Conservation (phyloP, 257 asterid species). For the Cynanchum wilfordii region DNA sequence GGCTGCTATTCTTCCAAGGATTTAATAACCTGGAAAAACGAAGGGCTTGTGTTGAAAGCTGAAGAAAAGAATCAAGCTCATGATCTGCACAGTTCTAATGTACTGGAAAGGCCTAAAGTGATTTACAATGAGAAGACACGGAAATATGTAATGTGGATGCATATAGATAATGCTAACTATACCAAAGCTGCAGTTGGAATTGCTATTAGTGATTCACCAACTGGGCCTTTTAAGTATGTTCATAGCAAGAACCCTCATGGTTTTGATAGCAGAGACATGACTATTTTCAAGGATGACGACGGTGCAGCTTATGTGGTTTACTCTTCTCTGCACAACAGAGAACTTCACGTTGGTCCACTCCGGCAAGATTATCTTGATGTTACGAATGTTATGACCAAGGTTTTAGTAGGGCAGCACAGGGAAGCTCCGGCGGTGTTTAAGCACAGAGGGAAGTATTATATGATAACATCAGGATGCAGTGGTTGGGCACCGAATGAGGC, state of each 20-base stretch:
- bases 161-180: constrained; percentile 52
- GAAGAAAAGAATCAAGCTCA: constrained; percentile 33
- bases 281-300: constrained; percentile 57
- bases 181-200: constrained; percentile 59
- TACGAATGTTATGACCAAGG: constrained; percentile 25
- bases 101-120: constrained; percentile 74
- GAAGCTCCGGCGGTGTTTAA: constrained; percentile 80
- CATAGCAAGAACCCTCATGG: constrained; percentile 57
- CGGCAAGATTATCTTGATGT: constrained; percentile 39
- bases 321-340: constrained; percentile 54
- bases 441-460: constrained; percentile 42
- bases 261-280: constrained; percentile 69
- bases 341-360: constrained; percentile 52
- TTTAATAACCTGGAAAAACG: constrained; percentile 62
- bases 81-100: constrained; percentile 54
- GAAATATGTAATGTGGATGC: constrained; percentile 77
- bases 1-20: constrained; percentile 64
- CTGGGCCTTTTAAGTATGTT: constrained; percentile 51
- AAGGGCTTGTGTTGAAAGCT: constrained; percentile 53
- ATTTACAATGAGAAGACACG: constrained; percentile 41
- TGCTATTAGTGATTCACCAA: constrained; percentile 49
- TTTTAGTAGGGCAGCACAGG: constrained; percentile 53
- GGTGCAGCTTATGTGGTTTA: constrained; percentile 49
- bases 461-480: constrained; percentile 85
- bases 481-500: constrained; percentile 89